A percentile compares a stretch with the other conserved stretches of the same genome.
Evolutionary conservation across 176 grass and related monocot genomes (phyloP).

Genomic region (Aegilops umbellulata): DNA sequence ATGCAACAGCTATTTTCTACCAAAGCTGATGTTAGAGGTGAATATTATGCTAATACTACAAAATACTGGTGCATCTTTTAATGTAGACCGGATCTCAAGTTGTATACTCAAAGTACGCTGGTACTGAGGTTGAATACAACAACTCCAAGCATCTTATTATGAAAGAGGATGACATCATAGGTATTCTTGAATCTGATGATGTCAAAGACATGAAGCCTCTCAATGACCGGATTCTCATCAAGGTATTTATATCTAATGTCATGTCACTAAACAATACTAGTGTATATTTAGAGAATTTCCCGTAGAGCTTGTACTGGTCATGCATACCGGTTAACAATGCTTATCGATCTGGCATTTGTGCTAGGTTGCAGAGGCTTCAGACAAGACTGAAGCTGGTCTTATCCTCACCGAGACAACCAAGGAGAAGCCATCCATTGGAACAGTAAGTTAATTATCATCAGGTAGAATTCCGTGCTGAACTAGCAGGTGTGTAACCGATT

Average conservation of each 20-base stretch:
- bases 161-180: conserved; percentile 89
- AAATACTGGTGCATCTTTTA: background rate
- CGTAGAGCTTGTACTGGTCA: background rate
- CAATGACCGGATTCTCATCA: conserved; percentile 71
- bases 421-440: conserved; percentile 83
- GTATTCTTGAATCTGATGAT: conserved; percentile 72
- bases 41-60: background rate
- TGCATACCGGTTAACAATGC: background rate
- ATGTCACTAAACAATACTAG: background rate
- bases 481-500: background rate
- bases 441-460: conserved; percentile 33
- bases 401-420: conserved; percentile 74
- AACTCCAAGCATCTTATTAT: conserved; percentile 74
- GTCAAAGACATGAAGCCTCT: conserved; percentile 87
- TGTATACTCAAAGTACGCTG: conserved; percentile 81
- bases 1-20: background rate
- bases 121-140: conserved; percentile 81
- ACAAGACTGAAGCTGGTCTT: conserved; percentile 79
- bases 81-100: conserved; percentile 62
- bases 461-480: background rate
- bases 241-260: conserved; percentile 36
- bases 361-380: conserved; percentile 66
- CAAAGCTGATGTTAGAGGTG: background rate
- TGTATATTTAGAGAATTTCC: background rate
- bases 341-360: conserved; percentile 7